Base-by-base conservation (phyloP, 2,329 filamentous ascomycete genomes). In the Daldinia sp. region DNA sequence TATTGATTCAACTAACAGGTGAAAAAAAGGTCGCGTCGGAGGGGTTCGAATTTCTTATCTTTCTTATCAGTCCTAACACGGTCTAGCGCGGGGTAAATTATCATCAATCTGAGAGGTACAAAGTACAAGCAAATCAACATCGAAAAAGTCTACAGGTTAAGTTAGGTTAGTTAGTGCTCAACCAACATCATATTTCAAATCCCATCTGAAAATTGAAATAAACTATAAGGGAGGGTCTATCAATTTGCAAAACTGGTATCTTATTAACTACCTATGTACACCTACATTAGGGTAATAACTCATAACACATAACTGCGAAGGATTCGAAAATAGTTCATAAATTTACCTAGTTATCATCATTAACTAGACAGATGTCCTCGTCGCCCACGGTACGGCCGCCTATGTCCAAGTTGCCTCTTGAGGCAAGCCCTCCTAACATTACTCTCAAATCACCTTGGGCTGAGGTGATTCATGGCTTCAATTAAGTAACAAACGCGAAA, bases 41-140 rank as follows among this genome's bases (percentile, higher is more conserved):
- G 56, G 56, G 56, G 56, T 47, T 29, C 23, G 11, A 45, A 48
- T 45, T 52, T 58, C 56, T 58, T 58, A 58, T 58, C 56, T n/a
- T n/a, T 52, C 48, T 58, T 58, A 58, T 58, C 56, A 52, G 15
- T 47, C 48, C 56, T 9, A 30, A 52, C 29, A 39, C 11, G 30
- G 56, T 30, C 17, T 58, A 58, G 56, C 39, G 56, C 27, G 56
- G 55, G 56, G 56, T 47, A 58, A 25, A 13, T 34, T 21, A 19
- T 45, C 27, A 34, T 30, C 47, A 21, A 7, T 11, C 9, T 15
- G 7, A 27, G n/a, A n/a, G n/a, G 23, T 29, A 23, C 39, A 4
- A 6, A 1, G 39, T 43, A n/a, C n/a, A n/a, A n/a, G n/a, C n/a
- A n/a, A n/a, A n/a, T n/a, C n/a, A n/a, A n/a, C n/a, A n/a, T n/a